Base-by-base conservation (phyloP, 208 protist species). In the Hexamita inflata region DNA sequence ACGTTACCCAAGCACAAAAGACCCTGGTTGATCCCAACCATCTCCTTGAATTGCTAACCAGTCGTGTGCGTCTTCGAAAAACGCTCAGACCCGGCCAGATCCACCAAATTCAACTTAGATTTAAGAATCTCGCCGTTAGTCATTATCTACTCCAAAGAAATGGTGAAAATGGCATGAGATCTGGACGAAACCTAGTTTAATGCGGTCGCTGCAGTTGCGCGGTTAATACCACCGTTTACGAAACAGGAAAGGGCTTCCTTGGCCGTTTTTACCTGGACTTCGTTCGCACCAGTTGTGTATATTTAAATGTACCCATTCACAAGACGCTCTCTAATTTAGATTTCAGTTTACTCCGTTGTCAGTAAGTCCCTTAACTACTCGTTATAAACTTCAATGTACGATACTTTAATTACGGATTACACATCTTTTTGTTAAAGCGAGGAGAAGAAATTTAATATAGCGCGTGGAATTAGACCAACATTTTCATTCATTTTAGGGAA, bases 61-160 rank as follows among this genome's bases (percentile, higher is more conserved):
- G 35, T 34, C 28, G 49, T 64, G 1, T 40, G 41, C 26, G 78
- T 68, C 19, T 59, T 60, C 24, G 29, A 30, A 0, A 68, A 0
- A 38, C 73, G 53, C 34, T 82, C 78, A 75, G n/a, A 61, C 11
- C 78, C 78, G 42, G 78, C 78, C 24, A 81, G 41, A 61, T 81
- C 78, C 15, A 81, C 70, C 19, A 81, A 59, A 53, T 77, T 79
- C n/a, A 79, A 57, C 53, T 79, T 76, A 32, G 70, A 75, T 29
- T 24, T 15, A 34, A 41, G 7, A 28, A 32, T 45, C 13, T 49
- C n/a, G 28, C 9, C 4, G 13, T 75, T 35, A 34, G 26, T 68
- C 7, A 4, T 34, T 41, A 70, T 24, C 30, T 29, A 30, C 34
- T 61, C 35, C 4, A 75, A 35, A 41, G 4, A 26, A 32, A 67